phyloP scores from a whole-genome alignment of 495 filamentous ascomycete genomes.

The Penicillium paxilli region DNA sequence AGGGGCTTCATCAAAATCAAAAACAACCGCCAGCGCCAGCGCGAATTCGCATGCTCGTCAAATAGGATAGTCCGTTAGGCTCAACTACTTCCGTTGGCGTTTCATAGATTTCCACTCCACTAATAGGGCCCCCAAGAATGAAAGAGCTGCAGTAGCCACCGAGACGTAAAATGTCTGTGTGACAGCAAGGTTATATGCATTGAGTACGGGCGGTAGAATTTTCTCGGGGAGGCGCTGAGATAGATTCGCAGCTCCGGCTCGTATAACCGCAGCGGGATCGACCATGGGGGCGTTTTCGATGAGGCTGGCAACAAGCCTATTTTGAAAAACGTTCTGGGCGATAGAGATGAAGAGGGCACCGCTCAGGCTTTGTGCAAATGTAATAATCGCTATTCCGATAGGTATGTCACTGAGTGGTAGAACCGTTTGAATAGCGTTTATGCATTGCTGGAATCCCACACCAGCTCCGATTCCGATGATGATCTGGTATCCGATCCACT shows the following conservation, averaged over 20 bases:
- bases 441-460: conserved; percentile 64
- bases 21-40: background rate
- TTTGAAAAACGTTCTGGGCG: conserved; percentile 76
- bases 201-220: conserved; percentile 54
- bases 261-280: conserved; percentile 51
- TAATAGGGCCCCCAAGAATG: conserved; percentile 57
- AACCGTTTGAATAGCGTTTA: conserved; percentile 70
- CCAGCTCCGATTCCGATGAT: conserved; percentile 70
- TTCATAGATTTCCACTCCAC: conserved; percentile 80
- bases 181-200: conserved; percentile 71
- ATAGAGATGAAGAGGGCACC: conserved; percentile 75
- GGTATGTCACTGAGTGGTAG: conserved; percentile 63
- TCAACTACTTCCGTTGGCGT: background rate
- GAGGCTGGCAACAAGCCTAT: conserved; percentile 62
- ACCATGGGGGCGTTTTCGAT: conserved; percentile 47
- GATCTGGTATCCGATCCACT: conserved; percentile 79
- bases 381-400: conserved; percentile 63
- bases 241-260: conserved; percentile 67
- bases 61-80: background rate
- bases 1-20: background rate
- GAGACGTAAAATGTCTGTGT: conserved; percentile 67
- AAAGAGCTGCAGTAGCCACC: conserved; percentile 58
- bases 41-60: background rate
- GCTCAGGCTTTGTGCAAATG: conserved; percentile 72
- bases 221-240: conserved; percentile 45